Conservation (phyloP, 805 yeast genomes). For the Wickerhamomyces chambardii region DNA sequence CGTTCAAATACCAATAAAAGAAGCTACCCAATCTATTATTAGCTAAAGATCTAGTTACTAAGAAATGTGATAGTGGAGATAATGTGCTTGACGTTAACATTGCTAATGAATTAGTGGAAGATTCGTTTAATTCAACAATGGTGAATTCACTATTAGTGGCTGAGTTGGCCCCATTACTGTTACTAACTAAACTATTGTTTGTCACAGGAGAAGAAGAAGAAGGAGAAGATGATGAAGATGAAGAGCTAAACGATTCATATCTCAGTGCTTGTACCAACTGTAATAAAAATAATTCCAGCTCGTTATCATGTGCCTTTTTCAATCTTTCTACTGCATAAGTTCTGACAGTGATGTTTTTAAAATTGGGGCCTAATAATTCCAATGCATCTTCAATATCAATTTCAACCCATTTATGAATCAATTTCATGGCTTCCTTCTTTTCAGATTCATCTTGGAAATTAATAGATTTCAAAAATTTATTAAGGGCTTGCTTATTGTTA, state of each 20-base stretch:
- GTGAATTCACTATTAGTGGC: constrained; percentile 23
- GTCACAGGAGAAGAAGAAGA: neutral
- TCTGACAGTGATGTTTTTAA: constrained; percentile 64
- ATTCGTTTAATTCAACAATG: constrained; percentile 23
- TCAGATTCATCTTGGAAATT: constrained; percentile 85
- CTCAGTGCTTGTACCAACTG: constrained; percentile 90
- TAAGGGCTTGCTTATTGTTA: constrained; percentile 57
- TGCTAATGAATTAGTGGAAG: constrained; percentile 15
- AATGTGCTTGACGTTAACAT: constrained; percentile 11
- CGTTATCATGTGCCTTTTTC: constrained; percentile 69
- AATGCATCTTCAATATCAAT: constrained; percentile 80
- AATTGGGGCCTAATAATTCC: constrained; percentile 75
- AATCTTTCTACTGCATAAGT: constrained; percentile 84
- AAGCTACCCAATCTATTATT: constrained; percentile 68
- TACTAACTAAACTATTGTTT: neutral
- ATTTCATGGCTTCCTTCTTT: constrained; percentile 66
- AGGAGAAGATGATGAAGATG: neutral
- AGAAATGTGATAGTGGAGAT: constrained; percentile 66
- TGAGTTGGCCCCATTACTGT: constrained; percentile 1
- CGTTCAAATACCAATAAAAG: constrained; percentile 87
- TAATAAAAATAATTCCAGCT: constrained; percentile 69
- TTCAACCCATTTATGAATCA: constrained; percentile 62
- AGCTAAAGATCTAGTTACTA: constrained; percentile 61
- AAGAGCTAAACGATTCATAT: constrained; percentile 40
- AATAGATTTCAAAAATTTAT: constrained; percentile 80